Conservation (phyloP, 441 rosid genomes). For the Euphorbia celastroides region DNA sequence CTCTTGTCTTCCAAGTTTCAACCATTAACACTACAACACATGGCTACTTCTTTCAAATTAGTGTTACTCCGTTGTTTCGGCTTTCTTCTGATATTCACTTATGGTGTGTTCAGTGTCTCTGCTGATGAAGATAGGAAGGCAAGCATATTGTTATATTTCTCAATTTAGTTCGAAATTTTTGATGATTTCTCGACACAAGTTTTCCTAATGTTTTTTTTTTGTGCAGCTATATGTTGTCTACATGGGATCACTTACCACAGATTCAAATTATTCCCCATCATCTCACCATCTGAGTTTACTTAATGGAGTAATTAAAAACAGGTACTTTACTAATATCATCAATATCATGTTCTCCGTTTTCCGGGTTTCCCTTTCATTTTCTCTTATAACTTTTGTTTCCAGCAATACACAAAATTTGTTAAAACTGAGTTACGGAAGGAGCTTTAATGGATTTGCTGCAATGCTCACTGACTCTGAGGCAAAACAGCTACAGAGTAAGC, state of each 20-base stretch:
- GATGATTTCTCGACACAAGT: too few relatives aligned
- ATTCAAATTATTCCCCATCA: not conserved
- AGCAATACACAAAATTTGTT: conserved; percentile 30
- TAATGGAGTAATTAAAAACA: not conserved
- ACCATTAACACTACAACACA: not conserved
- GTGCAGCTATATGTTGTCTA: not conserved
- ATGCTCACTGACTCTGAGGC: conserved; percentile 35
- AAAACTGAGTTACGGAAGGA: conserved; percentile 46
- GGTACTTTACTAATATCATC: not conserved
- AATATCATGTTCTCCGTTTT: not conserved
- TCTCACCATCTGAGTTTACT: not conserved
- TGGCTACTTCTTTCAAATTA: not conserved
- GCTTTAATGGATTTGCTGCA: conserved; percentile 51
- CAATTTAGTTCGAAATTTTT: too few relatives aligned
- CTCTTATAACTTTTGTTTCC: not conserved
- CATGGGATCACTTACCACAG: not conserved
- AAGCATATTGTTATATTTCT: too few relatives aligned
- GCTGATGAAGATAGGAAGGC: conserved; percentile 22
- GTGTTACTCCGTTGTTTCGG: not conserved
- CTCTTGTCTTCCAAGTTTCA: not conserved
- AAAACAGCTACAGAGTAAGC: conserved; percentile 22
- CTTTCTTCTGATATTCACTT: not conserved
- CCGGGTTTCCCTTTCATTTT: not conserved
- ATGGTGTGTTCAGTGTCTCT: not conserved
- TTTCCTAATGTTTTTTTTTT: too few relatives aligned